Conservation (phyloP, 2,329 filamentous ascomycete species). For the Fusarium aywerte region DNA sequence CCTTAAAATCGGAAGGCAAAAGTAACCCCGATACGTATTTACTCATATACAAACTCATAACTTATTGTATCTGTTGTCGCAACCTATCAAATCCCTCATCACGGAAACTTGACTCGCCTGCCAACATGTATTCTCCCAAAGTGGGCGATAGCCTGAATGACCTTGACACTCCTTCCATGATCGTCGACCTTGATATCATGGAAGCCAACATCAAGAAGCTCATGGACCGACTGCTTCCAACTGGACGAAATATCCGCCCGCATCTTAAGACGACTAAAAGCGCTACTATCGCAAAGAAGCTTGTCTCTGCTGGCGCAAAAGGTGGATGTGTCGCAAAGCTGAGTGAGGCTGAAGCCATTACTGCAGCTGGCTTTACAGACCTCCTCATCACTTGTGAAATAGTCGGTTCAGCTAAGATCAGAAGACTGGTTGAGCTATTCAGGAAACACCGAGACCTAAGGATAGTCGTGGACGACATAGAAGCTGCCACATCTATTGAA, state of each 20-base stretch:
- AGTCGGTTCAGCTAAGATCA: slow-evolving; percentile 22
- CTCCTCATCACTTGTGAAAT: slow-evolving; percentile 39
- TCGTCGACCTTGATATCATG: slow-evolving; percentile 64
- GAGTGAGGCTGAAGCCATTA: slow-evolving; percentile 33
- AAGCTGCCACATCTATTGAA: slow-evolving; percentile 24
- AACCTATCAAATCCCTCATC: background rate
- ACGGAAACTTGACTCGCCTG: background rate
- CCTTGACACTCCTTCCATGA: slow-evolving; percentile 67
- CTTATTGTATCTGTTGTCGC: background rate
- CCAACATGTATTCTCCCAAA: slow-evolving; percentile 17
- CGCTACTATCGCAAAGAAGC: slow-evolving; percentile 14
- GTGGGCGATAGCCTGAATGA: slow-evolving; percentile 19
- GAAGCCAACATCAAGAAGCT: slow-evolving; percentile 62
- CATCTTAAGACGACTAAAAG: slow-evolving; percentile 39
- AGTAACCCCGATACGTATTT: background rate
- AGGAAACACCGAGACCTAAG: slow-evolving; percentile 5
- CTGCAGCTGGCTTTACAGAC: slow-evolving; percentile 29
- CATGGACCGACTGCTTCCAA: slow-evolving; percentile 56
- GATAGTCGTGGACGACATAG: slow-evolving; percentile 28
- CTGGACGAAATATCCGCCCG: slow-evolving; percentile 48
- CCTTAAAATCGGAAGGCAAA: background rate
- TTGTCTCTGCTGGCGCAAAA: slow-evolving; percentile 30
- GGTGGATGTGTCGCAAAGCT: slow-evolving; percentile 36
- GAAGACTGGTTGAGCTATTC: slow-evolving; percentile 26
- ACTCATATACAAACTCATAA: too few species aligned